phyloP scores from a whole-genome alignment of 2,329 filamentous ascomycete genomes.

The Exophiala spinifera region DNA sequence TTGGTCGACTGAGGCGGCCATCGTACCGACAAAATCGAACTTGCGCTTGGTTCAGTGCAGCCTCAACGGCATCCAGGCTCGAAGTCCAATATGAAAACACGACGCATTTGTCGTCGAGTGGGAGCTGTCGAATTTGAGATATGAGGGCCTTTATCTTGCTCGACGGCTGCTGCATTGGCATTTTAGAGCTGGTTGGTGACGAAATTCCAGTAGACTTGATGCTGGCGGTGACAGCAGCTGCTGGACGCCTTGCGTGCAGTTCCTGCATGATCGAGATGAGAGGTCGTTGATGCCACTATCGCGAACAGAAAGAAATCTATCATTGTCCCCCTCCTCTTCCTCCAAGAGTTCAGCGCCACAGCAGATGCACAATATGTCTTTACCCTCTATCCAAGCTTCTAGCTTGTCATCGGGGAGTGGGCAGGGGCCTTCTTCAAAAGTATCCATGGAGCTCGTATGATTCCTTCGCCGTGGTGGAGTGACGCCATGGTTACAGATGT shows the following conservation, averaged over 20 bases:
- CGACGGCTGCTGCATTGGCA: not conserved
- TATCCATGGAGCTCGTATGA: too few relatives aligned
- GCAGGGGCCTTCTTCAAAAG: too few relatives aligned
- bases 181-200: not conserved
- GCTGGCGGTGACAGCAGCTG: too few relatives aligned
- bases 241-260: too few relatives aligned
- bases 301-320: too few relatives aligned
- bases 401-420: not conserved
- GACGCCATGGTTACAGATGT: constrained; percentile 47
- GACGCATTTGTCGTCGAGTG: constrained; percentile 41
- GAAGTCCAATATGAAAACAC: constrained; percentile 53
- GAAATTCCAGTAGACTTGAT: too few relatives aligned
- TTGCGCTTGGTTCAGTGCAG: constrained; percentile 35
- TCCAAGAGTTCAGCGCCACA: too few relatives aligned
- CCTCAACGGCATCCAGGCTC: constrained; percentile 48
- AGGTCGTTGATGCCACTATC: too few relatives aligned
- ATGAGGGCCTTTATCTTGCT: constrained; percentile 9
- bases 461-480: not conserved
- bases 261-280: too few relatives aligned
- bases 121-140: constrained; percentile 17
- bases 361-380: not conserved
- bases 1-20: constrained; percentile 43
- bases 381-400: not conserved
- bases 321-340: too few relatives aligned
- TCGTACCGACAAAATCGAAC: constrained; percentile 47